Conservation (phyloP, 371 early-diverging fungal species). For the Rhizopus microsporus region DNA sequence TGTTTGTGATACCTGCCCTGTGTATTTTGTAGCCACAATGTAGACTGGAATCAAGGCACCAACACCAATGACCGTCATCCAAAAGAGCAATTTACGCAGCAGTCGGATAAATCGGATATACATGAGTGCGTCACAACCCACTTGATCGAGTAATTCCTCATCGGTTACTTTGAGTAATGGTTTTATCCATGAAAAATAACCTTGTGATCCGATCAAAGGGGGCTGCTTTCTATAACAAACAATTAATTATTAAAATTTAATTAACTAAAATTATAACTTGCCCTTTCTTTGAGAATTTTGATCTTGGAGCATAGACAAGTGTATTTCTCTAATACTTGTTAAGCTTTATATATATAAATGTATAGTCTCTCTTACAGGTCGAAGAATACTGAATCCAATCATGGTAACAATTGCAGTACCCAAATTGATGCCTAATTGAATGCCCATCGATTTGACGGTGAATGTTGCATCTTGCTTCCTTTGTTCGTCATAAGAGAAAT, state of each 20-base stretch:
- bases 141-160: slow-evolving; percentile 54
- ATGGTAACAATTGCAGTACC: slow-evolving; percentile 48
- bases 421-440: slow-evolving; percentile 53
- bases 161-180: slow-evolving; percentile 64
- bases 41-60: slow-evolving; percentile 65
- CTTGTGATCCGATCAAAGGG: slow-evolving; percentile 53
- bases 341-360: neutral
- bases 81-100: slow-evolving; percentile 54
- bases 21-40: slow-evolving; percentile 49
- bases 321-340: slow-evolving; percentile 26
- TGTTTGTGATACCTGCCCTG: slow-evolving; percentile 28
- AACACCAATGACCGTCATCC: slow-evolving; percentile 62
- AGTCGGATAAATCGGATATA: slow-evolving; percentile 74
- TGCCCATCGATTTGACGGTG: slow-evolving; percentile 48
- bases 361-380: slow-evolving; percentile 33
- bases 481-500: slow-evolving; percentile 36
- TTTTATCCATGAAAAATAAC: slow-evolving; percentile 69
- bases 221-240: slow-evolving; percentile 58
- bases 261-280: slow-evolving; percentile 19
- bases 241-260: neutral
- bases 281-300: slow-evolving; percentile 39
- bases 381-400: slow-evolving; percentile 42
- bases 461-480: slow-evolving; percentile 39
- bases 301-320: slow-evolving; percentile 53
- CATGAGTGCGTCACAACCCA: slow-evolving; percentile 82